These are phyloP conservation scores for Pseudozyma sp. DNA, from an alignment of 1,284 basidiomycete genomes.

Conservation along the genomic window DNA sequence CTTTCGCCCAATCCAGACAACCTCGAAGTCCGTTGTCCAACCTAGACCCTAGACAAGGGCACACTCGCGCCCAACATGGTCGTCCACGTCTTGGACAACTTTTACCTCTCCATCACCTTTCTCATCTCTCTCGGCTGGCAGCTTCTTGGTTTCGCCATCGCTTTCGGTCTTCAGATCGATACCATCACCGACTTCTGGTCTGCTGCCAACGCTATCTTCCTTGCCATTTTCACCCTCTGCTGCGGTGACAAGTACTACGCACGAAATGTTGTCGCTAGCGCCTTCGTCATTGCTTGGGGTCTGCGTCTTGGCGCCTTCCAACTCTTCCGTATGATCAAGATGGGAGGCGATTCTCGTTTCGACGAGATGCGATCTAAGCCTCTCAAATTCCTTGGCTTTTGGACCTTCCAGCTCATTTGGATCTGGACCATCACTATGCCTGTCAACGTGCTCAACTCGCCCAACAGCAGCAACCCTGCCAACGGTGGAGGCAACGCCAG, in stretches of 20 bases:
- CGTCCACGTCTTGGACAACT: constrained; percentile 73
- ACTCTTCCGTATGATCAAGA: constrained; percentile 64
- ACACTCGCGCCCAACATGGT: constrained; percentile 21
- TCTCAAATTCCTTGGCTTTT: constrained; percentile 49
- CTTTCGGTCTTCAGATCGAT: constrained; percentile 63
- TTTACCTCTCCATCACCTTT: constrained; percentile 77
- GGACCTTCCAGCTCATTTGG: constrained; percentile 62
- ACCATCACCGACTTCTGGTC: constrained; percentile 66
- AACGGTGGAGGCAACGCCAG: constrained; percentile 41
- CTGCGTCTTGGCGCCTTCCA: constrained; percentile 63
- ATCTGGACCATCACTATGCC: constrained; percentile 58
- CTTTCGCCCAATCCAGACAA: neutral
- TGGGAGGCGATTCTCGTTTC: constrained; percentile 64
- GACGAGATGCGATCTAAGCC: constrained; percentile 65
- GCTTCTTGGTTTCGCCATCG: constrained; percentile 76
- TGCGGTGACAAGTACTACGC: constrained; percentile 72
- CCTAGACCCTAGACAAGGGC: neutral
- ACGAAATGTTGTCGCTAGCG: constrained; percentile 74
- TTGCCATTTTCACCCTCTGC: constrained; percentile 69
- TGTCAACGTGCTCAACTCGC: constrained; percentile 59
- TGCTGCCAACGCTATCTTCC: constrained; percentile 58
- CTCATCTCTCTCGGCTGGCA: constrained; percentile 79
- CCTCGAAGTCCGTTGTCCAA: neutral
- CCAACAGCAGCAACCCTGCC: constrained; percentile 44
- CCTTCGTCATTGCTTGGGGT: constrained; percentile 73